Evolutionary conservation across 2,329 filamentous ascomycete genomes (phyloP), one percentile per base, ranked within the genome.

Genomic region (Dothiorella sarmentorum): DNA sequence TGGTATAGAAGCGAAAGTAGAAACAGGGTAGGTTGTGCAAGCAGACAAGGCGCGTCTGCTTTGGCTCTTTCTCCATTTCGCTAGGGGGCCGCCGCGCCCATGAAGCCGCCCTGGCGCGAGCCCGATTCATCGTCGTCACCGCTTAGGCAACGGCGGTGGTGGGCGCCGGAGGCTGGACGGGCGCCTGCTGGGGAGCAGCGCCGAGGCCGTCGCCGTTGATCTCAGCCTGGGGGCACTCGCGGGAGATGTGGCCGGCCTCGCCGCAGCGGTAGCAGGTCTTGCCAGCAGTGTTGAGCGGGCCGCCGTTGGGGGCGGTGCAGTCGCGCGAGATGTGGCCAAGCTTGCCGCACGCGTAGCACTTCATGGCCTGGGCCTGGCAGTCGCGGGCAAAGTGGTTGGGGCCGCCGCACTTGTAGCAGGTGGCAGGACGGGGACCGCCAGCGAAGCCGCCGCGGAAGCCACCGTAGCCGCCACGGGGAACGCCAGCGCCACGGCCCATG

Each of bases 221-320:
- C 66, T 82, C 81, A 66, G 85, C 88, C 86, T 85, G 91, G 76
- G 91, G 89, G 81, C 94, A 97, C 68, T 97, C 93, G 63, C 93
- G 89, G 60, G 91, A 96, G 76, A 97, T 97, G 78, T 97, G 93
- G 56, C 94, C 94, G 60, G 91, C 86, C 80, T 97, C 90, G 65
- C 93, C 91, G 73, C 94, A 99, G 76, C 92, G 89, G 81, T 99
- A 99, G 85, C 94, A 99, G 64, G 92, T 96, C 86, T 97, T 99
- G 72, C 93, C 93, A 63, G 90, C 91, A 64, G 91, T 95, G 84
- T 94, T 97, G 66, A 97, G 82, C 45, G 93, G 91, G 22, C 94
- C 94, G 59, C 94, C 94, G 75, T 97, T 97, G 64, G 94, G 93
- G 62, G 93, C 91, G 45, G 92, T 96, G 82, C 94, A 99, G 77